Evolutionary conservation across 345 rosid genomes (phyloP).

Genomic region (Lepidium africanum): DNA sequence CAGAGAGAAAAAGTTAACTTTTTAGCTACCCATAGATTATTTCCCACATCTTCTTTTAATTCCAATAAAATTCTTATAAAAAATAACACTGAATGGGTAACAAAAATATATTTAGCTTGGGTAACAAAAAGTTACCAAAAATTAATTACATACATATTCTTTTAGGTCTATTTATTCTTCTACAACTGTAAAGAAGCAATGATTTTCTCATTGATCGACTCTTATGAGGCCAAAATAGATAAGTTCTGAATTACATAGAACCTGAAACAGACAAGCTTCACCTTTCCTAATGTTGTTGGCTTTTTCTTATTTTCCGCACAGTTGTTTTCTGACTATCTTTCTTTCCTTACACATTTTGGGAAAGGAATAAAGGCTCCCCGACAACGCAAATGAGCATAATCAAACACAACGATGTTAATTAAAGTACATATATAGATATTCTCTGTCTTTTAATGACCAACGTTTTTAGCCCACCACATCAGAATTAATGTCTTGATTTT

Average conservation of each 20-base stretch:
- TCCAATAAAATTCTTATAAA: no score
- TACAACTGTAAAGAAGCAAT: not conserved
- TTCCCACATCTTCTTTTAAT: no score
- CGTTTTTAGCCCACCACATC: not conserved
- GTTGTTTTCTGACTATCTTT: not conserved
- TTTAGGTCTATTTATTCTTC: no score
- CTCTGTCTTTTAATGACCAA: not conserved
- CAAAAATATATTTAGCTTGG: no score
- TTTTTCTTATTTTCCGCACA: not conserved
- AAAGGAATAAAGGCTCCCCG: constrained; percentile 26
- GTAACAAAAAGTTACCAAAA: no score
- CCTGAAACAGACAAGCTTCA: not conserved
- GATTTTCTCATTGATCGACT: not conserved
- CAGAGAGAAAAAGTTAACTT: no score
- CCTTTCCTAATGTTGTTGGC: not conserved
- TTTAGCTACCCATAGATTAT: no score
- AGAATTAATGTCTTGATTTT: not conserved
- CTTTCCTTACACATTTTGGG: constrained; percentile 9
- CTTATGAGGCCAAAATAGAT: not conserved
- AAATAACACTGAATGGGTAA: no score
- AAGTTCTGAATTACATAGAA: no score
- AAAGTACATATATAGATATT: not conserved
- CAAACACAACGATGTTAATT: constrained; percentile 3
- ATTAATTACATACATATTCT: no score
- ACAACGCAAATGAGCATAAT: constrained; percentile 12